Evolutionary conservation across 495 filamentous ascomycete species (phyloP).

Genomic region (Neurospora sp.): DNA sequence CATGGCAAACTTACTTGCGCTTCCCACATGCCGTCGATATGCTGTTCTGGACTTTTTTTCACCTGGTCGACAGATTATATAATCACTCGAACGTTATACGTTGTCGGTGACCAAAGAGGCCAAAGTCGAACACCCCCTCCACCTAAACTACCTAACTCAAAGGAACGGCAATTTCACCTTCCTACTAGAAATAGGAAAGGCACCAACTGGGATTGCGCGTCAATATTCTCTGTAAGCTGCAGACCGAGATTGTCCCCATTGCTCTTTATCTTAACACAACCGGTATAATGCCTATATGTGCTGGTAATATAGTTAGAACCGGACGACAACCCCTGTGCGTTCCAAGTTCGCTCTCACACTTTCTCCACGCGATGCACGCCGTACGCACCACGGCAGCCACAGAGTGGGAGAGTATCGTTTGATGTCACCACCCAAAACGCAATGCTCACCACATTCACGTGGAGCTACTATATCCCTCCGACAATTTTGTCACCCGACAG

Average conservation of each 20-base stretch:
- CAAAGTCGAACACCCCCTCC: background rate
- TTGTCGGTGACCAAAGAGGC: background rate
- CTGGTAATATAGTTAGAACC: slow-evolving; percentile 33
- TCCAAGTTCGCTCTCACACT: slow-evolving; percentile 3
- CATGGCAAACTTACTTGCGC: background rate
- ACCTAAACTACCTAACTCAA: background rate
- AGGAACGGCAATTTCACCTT: background rate
- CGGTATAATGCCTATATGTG: slow-evolving; percentile 34
- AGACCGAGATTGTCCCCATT: slow-evolving; percentile 30
- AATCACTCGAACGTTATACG: background rate
- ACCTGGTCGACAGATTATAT: background rate
- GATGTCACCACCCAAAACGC: background rate
- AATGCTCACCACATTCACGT: background rate
- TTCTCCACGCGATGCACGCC: background rate
- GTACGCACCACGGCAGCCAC: background rate
- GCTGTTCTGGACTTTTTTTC: background rate
- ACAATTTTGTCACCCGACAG: background rate
- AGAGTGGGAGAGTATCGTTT: background rate
- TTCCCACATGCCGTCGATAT: background rate
- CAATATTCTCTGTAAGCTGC: slow-evolving; percentile 21
- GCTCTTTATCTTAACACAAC: slow-evolving; percentile 22
- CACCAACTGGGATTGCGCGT: slow-evolving; percentile 6
- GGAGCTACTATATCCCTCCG: background rate
- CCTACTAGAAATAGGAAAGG: background rate
- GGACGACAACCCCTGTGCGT: slow-evolving; percentile 17